Conservation (phyloP, 176 grass and related monocot genomes). For the Zoysia pacifica region DNA sequence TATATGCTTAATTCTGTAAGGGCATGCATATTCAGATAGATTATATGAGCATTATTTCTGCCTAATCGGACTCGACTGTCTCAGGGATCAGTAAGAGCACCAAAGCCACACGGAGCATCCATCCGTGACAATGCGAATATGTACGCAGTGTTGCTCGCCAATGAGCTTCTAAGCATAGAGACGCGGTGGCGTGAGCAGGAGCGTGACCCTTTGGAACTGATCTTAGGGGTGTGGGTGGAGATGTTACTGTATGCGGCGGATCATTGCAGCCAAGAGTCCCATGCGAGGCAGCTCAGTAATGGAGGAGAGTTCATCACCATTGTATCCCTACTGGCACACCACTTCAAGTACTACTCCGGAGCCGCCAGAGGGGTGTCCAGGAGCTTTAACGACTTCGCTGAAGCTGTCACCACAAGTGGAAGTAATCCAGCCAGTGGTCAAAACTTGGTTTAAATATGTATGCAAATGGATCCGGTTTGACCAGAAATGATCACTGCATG, state of each 20-base stretch:
- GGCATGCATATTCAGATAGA: background rate
- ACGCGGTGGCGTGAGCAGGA: conserved; percentile 22
- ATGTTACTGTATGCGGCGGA: conserved; percentile 22
- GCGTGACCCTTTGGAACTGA: conserved; percentile 35
- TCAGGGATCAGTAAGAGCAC: conserved; percentile 39
- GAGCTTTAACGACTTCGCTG: background rate
- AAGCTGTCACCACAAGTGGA: background rate
- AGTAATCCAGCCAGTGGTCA: background rate
- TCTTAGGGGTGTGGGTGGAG: conserved; percentile 43
- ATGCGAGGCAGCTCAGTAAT: conserved; percentile 44
- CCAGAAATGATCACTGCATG: background rate
- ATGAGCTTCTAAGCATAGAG: conserved; percentile 19
- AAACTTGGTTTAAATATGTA: conserved; percentile 22
- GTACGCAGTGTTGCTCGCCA: conserved; percentile 20
- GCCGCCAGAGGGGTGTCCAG: background rate
- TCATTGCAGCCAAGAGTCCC: conserved; percentile 44
- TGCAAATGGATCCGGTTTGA: background rate
- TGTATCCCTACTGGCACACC: conserved; percentile 30
- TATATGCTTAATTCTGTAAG: background rate
- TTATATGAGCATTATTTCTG: background rate
- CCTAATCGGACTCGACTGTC: background rate
- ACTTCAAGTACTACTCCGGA: conserved; percentile 36
- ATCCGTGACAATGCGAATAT: conserved; percentile 27
- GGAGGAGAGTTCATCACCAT: conserved; percentile 44
- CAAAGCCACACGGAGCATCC: conserved; percentile 31